A percentile compares a stretch with the other conserved stretches of the same genome.
Evolutionary conservation across 2,329 filamentous ascomycete genomes (phyloP).

Genomic region (Rutstroemia sp.): DNA sequence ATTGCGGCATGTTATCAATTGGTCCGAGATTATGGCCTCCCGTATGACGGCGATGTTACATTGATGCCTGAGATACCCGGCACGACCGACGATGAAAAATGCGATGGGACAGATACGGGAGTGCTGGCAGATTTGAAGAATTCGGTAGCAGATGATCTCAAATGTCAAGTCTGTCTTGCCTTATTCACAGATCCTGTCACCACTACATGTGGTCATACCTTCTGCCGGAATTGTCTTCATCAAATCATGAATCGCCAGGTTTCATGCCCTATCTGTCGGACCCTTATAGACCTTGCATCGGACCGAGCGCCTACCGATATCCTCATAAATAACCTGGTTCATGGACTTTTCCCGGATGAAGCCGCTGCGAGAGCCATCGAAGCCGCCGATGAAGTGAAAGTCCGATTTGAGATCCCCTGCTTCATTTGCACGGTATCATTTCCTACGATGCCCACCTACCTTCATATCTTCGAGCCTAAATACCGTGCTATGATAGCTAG

Average conservation of each 20-base stretch:
- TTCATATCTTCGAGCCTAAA: constrained; percentile 88
- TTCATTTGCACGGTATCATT: constrained; percentile 81
- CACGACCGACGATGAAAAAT: too few species aligned
- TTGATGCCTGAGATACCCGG: too few species aligned
- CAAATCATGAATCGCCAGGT: constrained; percentile 70
- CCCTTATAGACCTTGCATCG: constrained; percentile 44
- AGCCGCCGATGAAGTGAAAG: constrained; percentile 47
- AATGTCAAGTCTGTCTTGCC: constrained; percentile 84
- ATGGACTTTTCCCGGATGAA: constrained; percentile 61
- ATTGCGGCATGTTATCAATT: too few species aligned
- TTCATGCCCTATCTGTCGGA: constrained; percentile 75
- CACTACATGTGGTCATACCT: constrained; percentile 81
- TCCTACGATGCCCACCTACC: constrained; percentile 74
- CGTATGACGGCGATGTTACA: too few species aligned
- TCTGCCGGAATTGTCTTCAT: constrained; percentile 73
- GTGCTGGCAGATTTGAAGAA: constrained; percentile 54
- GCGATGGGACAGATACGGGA: constrained; percentile 34
- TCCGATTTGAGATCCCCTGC: constrained; percentile 57
- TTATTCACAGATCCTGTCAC: constrained; percentile 77
- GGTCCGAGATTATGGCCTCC: too few species aligned
- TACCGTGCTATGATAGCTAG: constrained; percentile 86
- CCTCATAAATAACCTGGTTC: constrained; percentile 54
- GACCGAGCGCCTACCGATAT: constrained; percentile 49
- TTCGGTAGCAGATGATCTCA: constrained; percentile 60
- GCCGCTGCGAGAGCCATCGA: constrained; percentile 47